Percentiles rank a stretch among this genome's conserved stretches.
phyloP scores from a whole-genome alignment of 345 rosid genomes.

The Eucalyptus brandiana region DNA sequence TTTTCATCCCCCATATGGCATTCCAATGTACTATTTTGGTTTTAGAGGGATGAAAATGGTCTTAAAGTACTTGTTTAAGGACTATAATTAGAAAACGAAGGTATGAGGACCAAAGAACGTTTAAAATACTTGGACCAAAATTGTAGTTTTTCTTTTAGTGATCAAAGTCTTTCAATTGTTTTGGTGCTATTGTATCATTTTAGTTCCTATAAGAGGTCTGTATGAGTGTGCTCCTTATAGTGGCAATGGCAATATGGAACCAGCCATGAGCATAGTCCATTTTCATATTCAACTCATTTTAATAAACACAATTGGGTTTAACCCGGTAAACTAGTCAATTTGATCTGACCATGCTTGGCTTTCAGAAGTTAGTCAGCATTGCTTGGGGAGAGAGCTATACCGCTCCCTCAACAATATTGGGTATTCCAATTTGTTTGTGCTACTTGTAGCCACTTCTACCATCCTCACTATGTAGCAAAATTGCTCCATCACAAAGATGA shows the following conservation, averaged over 20 bases:
- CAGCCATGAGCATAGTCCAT: neutral
- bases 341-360: neutral
- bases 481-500: slow-evolving; percentile 30
- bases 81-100: neutral
- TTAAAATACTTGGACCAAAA: neutral
- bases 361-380: neutral
- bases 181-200: neutral
- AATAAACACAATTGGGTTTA: neutral
- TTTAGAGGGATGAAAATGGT: neutral
- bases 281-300: neutral
- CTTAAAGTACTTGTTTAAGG: neutral
- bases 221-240: neutral
- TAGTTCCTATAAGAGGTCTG: neutral
- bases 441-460: slow-evolving; percentile 83
- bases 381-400: neutral
- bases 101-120: neutral
- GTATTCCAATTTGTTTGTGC: slow-evolving; percentile 76
- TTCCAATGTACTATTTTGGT: neutral
- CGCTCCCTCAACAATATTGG: slow-evolving; percentile 5
- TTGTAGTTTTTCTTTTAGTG: neutral
- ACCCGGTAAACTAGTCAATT: neutral
- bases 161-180: neutral
- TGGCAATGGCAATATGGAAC: neutral
- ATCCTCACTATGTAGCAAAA: slow-evolving; percentile 63
- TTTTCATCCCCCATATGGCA: neutral